Percentiles rank a stretch among this genome's conserved stretches.
Evolutionary conservation across 139 green algal species (phyloP).

Genomic region (Tetraselmis striata): DNA sequence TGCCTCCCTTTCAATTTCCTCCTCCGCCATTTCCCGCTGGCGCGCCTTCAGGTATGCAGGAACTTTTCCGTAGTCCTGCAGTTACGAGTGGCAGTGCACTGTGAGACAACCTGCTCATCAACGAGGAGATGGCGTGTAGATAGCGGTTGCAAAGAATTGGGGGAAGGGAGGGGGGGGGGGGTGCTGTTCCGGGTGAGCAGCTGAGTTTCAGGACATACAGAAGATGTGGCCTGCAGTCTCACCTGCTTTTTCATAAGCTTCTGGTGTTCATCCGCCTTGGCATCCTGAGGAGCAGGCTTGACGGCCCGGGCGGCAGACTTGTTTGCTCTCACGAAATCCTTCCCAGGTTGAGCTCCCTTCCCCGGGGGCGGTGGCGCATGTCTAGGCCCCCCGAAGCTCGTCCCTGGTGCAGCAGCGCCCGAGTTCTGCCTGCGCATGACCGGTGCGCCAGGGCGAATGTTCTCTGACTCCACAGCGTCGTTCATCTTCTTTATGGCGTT

Average conservation of each 20-base stretch:
- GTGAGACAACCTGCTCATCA: no score
- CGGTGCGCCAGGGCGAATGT: background rate
- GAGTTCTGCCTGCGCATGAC: background rate
- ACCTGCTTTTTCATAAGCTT: background rate
- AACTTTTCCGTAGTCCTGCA: background rate
- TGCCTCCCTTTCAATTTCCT: background rate
- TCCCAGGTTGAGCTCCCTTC: background rate
- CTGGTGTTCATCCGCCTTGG: background rate
- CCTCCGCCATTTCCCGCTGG: background rate
- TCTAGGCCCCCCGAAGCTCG: background rate
- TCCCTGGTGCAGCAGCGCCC: background rate
- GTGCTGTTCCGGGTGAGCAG: no score
- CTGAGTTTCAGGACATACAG: no score
- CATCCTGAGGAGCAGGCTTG: background rate
- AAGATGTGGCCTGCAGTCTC: no score
- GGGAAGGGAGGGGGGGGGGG: no score
- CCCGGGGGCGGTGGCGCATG: background rate
- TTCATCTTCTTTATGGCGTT: conserved; percentile 1
- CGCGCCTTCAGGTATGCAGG: background rate
- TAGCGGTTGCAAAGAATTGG: no score
- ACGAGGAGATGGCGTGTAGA: no score
- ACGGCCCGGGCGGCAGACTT: background rate
- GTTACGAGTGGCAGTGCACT: no score
- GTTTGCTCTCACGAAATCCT: background rate
- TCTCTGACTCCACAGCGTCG: background rate